phyloP scores from a whole-genome alignment of 73 alveolate genomes.

The Paramecium pentaurelia region DNA sequence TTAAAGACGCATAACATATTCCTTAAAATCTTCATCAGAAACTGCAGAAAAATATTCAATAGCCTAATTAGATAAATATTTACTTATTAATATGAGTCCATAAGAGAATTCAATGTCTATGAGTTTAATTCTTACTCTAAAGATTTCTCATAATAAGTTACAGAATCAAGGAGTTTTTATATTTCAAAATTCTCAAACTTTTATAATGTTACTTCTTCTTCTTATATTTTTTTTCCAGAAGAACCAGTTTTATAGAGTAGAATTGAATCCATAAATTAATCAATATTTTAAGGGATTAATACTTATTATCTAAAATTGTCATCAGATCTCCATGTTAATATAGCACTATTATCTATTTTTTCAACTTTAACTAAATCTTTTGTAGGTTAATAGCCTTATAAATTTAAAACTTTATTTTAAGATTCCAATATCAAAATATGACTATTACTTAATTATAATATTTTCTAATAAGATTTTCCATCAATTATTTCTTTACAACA shows the following conservation, averaged over 20 bases:
- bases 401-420: neutral
- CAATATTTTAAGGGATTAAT: neutral
- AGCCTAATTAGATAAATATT: neutral
- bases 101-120: neutral
- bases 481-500: neutral
- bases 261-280: conserved; percentile 12
- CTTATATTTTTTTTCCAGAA: neutral
- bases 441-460: neutral
- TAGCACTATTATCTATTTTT: neutral
- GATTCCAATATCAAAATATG: neutral
- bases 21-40: neutral
- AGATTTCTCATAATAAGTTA: neutral
- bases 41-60: neutral
- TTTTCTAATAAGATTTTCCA: neutral
- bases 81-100: conserved; percentile 20
- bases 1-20: neutral
- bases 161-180: neutral
- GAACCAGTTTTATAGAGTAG: conserved; percentile 9
- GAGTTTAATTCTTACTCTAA: neutral
- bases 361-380: neutral
- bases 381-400: neutral
- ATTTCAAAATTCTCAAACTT: neutral
- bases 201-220: conserved; percentile 4
- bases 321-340: conserved; percentile 11
- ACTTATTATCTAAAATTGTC: neutral